Evolutionary conservation across 73 alveolate genomes (phyloP), one percentile per base, ranked within the genome.

Genomic region (Paraurostyla sp.): DNA sequence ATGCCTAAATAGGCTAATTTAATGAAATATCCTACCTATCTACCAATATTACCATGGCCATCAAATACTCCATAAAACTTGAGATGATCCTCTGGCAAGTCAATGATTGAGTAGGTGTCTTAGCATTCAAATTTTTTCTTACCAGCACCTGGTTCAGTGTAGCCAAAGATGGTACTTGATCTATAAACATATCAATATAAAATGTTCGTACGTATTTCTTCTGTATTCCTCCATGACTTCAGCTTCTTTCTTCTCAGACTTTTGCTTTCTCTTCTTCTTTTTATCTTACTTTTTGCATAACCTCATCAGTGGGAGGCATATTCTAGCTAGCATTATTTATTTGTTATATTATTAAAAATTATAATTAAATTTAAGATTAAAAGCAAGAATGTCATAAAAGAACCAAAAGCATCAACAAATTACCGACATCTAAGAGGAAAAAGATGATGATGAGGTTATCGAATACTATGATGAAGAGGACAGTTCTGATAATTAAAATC

Each of bases 41-140:
- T 68, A 22, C 93, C 93, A 54, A 41, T 38, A 6, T 82, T 65
- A 6, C 93, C 93, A 41, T 87, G 93, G 22, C 93, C 93, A 45
- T 87, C 93, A 41, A 75, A 87, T 11, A 87, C 85, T 1, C 80
- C 89, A 75, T 71, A 87, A 60, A 76, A 87, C 49, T 50, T 83
- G 35, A 83, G 16, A 32, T 83, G 80, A 30, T 83, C 92, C n/a
- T 83, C 86, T 4, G 92, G 92, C 35, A 83, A 41, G 33, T 83
- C 92, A 23, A 81, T 58, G 11, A 56, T 81, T 23, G 56, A 20
- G 41, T 51, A 54, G 3, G 89, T 78, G 78, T 78, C 89, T 49
- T 78, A 27, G 59, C 89, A 78, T 51, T 78, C 82, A 40, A 48
- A 63, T 32, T 63, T 83, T 46, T 48, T 83, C 57, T 63, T 83